A percentile compares a stretch with the other conserved stretches of the same genome.
phyloP scores from a whole-genome alignment of 1,284 basidiomycete species.

The Ceratobasidium sp. region DNA sequence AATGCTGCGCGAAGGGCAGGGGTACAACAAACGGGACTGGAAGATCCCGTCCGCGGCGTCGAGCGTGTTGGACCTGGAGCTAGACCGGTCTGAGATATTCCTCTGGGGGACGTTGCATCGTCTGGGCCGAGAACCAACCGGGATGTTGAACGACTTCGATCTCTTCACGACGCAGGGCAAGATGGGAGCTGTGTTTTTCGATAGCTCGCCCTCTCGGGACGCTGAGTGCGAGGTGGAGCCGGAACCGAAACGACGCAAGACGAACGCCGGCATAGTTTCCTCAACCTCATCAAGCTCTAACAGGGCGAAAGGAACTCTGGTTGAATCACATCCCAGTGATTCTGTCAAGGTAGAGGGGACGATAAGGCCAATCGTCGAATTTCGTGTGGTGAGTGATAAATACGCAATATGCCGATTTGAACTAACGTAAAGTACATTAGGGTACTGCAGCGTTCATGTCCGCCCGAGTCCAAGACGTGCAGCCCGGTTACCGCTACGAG shows the following conservation, averaged over 20 bases:
- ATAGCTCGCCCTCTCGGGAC: no score
- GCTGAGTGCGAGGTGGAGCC: no score
- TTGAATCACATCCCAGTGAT: neutral
- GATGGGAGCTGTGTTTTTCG: no score
- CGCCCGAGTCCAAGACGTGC: constrained; percentile 6
- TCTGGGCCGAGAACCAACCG: neutral
- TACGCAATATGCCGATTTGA: neutral
- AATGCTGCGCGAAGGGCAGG: neutral
- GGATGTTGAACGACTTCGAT: constrained; percentile 28
- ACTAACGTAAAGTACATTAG: neutral
- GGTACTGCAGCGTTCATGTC: no score
- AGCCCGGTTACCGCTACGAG: neutral
- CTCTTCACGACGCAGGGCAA: neutral
- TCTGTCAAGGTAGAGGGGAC: neutral
- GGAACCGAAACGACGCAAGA: no score
- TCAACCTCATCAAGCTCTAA: neutral
- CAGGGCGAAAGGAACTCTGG: neutral
- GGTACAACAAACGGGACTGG: neutral
- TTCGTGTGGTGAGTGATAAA: constrained; percentile 11
- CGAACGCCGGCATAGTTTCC: neutral
- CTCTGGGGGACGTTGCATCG: neutral
- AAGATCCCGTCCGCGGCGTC: neutral
- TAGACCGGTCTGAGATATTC: neutral
- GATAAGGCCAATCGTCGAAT: neutral
- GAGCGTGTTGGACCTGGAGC: neutral